These are phyloP conservation scores for Geranium incanum DNA, from an alignment of 441 rosid species.

Conservation along the genomic window DNA sequence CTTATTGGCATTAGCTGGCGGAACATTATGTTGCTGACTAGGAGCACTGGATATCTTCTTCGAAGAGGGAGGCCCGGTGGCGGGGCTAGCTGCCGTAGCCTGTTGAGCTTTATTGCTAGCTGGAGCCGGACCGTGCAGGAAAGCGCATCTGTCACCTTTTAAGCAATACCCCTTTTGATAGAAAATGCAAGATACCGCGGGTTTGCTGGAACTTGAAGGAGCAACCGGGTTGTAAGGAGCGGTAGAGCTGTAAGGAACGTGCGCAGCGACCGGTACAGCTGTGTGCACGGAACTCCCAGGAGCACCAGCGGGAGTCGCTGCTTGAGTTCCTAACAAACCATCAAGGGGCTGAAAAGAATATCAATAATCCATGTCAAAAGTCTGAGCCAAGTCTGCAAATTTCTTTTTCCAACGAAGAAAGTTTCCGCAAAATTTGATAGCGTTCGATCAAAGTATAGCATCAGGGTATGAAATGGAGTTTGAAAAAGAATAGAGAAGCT, in stretches of 20 bases:
- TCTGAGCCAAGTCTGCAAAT: background rate
- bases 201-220: conserved; percentile 31
- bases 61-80: conserved; percentile 30
- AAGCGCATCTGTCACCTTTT: conserved; percentile 82
- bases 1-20: conserved; percentile 27
- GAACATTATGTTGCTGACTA: conserved; percentile 33
- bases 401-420: no score
- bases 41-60: conserved; percentile 34
- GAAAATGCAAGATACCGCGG: conserved; percentile 69
- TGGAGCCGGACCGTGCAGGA: conserved; percentile 53
- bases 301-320: conserved; percentile 38
- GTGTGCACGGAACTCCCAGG: conserved; percentile 31
- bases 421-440: no score
- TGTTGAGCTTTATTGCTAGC: conserved; percentile 35
- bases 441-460: no score
- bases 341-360: conserved; percentile 67
- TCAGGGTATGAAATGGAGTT: background rate
- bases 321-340: conserved; percentile 63
- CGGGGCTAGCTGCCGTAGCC: conserved; percentile 23
- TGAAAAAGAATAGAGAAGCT: conserved; percentile 26
- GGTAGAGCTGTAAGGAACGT: conserved; percentile 22
- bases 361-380: background rate
- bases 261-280: conserved; percentile 19
- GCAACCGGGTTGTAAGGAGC: conserved; percentile 3
- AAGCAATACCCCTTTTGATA: conserved; percentile 74